These are phyloP conservation scores for Pyrenophora teres DNA, from an alignment of 2,329 filamentous ascomycete genomes.

Conservation along the genomic window DNA sequence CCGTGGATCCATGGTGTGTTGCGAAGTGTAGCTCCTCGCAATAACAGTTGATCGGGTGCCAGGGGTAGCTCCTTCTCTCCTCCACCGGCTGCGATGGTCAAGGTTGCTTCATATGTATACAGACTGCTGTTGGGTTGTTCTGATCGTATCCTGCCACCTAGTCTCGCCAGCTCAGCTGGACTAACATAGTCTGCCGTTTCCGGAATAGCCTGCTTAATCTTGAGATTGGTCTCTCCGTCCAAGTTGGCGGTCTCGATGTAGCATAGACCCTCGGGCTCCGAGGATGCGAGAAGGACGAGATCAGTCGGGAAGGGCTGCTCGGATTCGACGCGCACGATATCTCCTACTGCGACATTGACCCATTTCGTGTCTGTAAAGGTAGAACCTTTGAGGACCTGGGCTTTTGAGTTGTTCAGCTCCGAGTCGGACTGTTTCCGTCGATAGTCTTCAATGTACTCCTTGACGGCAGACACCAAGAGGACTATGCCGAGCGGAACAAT, in stretches of 20 bases:
- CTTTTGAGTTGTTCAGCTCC: slow-evolving; percentile 84
- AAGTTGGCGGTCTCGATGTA: slow-evolving; percentile 99
- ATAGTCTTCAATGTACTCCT: slow-evolving; percentile 93
- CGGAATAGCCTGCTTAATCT: slow-evolving; percentile 96
- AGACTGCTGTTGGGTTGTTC: slow-evolving; percentile 98
- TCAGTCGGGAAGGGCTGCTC: slow-evolving; percentile 96
- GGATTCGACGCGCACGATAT: slow-evolving; percentile 89
- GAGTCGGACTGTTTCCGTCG: slow-evolving; percentile 86
- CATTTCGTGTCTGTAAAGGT: slow-evolving; percentile 86
- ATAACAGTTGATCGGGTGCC: slow-evolving; percentile 87
- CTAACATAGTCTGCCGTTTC: slow-evolving; percentile 90
- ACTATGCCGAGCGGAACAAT: slow-evolving; percentile 93
- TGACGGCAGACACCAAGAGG: slow-evolving; percentile 89
- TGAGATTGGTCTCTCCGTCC: slow-evolving; percentile 96
- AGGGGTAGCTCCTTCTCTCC: slow-evolving; percentile 91
- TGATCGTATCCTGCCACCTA: slow-evolving; percentile 85
- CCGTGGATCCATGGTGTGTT: slow-evolving; percentile 98
- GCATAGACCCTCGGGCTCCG: slow-evolving; percentile 94
- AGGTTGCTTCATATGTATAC: slow-evolving; percentile 95
- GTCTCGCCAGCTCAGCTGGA: slow-evolving; percentile 78
- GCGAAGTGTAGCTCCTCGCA: slow-evolving; percentile 89
- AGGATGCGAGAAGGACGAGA: slow-evolving; percentile 87
- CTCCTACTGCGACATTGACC: slow-evolving; percentile 91
- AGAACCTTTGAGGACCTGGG: slow-evolving; percentile 80
- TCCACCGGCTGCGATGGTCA: slow-evolving; percentile 87